These are phyloP conservation scores for Solanum chmielewskii DNA, from an alignment of 257 asterid species.

Conservation along the genomic window DNA sequence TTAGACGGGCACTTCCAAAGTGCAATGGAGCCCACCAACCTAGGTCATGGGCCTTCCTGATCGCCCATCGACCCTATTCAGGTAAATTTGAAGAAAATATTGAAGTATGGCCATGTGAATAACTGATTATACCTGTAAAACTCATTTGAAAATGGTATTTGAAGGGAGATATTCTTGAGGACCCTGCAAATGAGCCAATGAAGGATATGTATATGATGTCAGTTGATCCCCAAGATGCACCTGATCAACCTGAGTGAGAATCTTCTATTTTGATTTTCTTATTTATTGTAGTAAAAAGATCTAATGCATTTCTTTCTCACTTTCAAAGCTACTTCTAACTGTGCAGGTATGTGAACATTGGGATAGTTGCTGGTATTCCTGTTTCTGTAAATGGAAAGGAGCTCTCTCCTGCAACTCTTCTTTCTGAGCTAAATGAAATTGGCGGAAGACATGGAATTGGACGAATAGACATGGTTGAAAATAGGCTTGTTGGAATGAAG, in stretches of 20 bases:
- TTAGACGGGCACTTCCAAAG: background rate
- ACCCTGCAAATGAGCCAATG: slow-evolving; percentile 86
- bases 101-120: background rate
- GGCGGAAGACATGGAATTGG: slow-evolving; percentile 93
- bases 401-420: slow-evolving; percentile 78
- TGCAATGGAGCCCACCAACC: background rate
- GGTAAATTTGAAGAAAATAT: background rate
- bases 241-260: slow-evolving; percentile 76
- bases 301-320: background rate
- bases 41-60: background rate
- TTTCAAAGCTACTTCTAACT: background rate
- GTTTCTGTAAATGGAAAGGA: slow-evolving; percentile 65
- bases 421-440: slow-evolving; percentile 59
- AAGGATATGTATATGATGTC: slow-evolving; percentile 93
- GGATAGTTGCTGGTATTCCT: slow-evolving; percentile 67
- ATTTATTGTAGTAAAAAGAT: background rate
- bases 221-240: slow-evolving; percentile 76
- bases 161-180: slow-evolving; percentile 89
- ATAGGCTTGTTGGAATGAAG: slow-evolving; percentile 89
- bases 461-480: slow-evolving; percentile 88
- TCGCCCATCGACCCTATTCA: background rate
- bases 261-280: background rate
- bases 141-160: background rate
- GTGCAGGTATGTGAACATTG: slow-evolving; percentile 63
- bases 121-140: background rate